phyloP scores from a whole-genome alignment of 768 basidiomycete species.

The Myochromella boudieri region DNA sequence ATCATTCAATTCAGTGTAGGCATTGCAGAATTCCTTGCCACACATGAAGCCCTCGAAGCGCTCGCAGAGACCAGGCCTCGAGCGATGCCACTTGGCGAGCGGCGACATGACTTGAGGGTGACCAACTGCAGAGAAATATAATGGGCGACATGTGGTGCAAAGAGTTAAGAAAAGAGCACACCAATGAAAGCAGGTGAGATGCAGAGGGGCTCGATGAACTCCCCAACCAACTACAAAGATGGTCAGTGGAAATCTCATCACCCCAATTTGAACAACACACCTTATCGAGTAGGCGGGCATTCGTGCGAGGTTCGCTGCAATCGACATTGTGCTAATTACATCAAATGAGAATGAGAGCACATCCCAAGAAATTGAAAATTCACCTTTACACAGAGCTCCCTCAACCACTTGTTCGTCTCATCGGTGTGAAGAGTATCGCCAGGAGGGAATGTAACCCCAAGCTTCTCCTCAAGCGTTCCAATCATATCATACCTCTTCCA shows the following conservation, averaged over 20 bases:
- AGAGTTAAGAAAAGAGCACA: conserved; percentile 27
- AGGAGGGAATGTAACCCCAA: conserved; percentile 88
- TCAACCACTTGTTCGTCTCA: conserved; percentile 86
- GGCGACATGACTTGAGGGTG: conserved; percentile 99
- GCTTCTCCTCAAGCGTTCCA: conserved; percentile 90
- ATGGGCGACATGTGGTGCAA: conserved; percentile 4
- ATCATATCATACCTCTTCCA: conserved; percentile 99
- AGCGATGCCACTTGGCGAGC: conserved; percentile 97
- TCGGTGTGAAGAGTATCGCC: conserved; percentile 87
- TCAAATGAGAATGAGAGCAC: background rate
- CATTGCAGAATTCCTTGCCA: conserved; percentile 97
- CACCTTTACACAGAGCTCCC: conserved; percentile 84
- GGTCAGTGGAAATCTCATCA: conserved; percentile 1
- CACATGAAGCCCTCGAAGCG: conserved; percentile 99
- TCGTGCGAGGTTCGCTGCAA: conserved; percentile 94
- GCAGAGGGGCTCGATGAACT: conserved; percentile 96
- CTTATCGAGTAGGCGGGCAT: conserved; percentile 94
- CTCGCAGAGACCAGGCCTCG: conserved; percentile 95
- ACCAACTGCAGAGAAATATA: conserved; percentile 57
- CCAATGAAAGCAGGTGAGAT: conserved; percentile 96
- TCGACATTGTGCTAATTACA: conserved; percentile 83
- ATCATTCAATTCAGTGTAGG: conserved; percentile 99
- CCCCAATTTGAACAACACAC: conserved; percentile 30
- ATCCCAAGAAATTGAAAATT: conserved; percentile 7
- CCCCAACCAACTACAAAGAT: conserved; percentile 79